A percentile compares a stretch with the other conserved stretches of the same genome.
Evolutionary conservation across 257 asterid genomes (phyloP).

Genomic region (Solanum etuberosum): DNA sequence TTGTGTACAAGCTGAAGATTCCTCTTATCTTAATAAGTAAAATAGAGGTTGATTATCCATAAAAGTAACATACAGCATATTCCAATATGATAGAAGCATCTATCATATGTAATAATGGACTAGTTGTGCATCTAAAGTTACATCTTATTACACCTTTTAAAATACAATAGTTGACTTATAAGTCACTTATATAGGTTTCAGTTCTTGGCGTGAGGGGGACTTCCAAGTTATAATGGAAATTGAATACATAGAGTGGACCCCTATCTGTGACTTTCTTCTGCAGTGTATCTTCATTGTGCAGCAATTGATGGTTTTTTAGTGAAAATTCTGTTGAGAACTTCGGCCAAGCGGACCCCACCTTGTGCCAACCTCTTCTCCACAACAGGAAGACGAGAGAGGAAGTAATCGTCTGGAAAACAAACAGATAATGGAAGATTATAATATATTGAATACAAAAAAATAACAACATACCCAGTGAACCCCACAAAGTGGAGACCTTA

Average conservation of each 20-base stretch:
- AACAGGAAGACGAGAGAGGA: slow-evolving; percentile 68
- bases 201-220: slow-evolving; percentile 25
- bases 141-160: neutral
- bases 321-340: slow-evolving; percentile 65
- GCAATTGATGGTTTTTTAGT: slow-evolving; percentile 26
- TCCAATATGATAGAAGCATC: slow-evolving; percentile 1
- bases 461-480: no score
- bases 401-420: slow-evolving; percentile 53
- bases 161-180: neutral
- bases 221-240: slow-evolving; percentile 7
- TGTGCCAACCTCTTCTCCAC: slow-evolving; percentile 75
- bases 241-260: neutral
- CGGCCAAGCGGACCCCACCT: slow-evolving; percentile 80
- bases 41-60: slow-evolving; percentile 8
- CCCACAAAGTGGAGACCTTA: neutral
- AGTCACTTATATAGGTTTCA: neutral
- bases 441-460: neutral
- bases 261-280: neutral
- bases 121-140: neutral
- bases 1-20: slow-evolving; percentile 48
- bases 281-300: slow-evolving; percentile 24
- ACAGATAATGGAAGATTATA: neutral
- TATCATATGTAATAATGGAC: neutral
- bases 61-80: slow-evolving; percentile 25
- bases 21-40: slow-evolving; percentile 12